Conservation (phyloP, 1,284 basidiomycete genomes). For the Vanrija sp. region DNA sequence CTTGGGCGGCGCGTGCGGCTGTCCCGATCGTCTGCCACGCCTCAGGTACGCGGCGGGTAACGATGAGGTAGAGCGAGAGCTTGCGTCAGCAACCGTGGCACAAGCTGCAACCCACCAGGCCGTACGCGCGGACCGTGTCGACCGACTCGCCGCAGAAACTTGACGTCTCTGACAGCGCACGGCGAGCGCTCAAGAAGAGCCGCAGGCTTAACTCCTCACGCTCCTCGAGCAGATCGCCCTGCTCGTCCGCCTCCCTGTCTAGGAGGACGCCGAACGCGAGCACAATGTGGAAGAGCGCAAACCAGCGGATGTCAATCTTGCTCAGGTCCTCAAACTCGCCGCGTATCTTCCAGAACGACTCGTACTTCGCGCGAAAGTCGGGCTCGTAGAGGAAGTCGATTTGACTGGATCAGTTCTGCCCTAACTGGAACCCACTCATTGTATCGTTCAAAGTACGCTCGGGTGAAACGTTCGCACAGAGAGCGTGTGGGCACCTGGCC, state of each 20-base stretch:
- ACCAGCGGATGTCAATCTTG: constrained; percentile 29
- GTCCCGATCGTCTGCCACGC: constrained; percentile 32
- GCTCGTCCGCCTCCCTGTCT: constrained; percentile 11
- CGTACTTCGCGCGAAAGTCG: constrained; percentile 26
- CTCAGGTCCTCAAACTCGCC: constrained; percentile 25
- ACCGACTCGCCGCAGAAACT: constrained; percentile 30
- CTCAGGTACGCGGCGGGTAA: constrained; percentile 28
- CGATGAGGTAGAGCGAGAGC: constrained; percentile 29
- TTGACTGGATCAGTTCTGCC: constrained; percentile 13
- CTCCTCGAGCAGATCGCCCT: constrained; percentile 9
- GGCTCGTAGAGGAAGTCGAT: constrained; percentile 31
- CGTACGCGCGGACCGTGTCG: constrained; percentile 30
- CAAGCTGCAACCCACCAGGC: constrained; percentile 15
- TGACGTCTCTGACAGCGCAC: constrained; percentile 25
- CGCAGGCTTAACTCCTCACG: constrained; percentile 21
- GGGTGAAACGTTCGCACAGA: constrained; percentile 24
- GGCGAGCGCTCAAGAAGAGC: constrained; percentile 24
- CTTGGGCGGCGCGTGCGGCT: constrained; percentile 26
- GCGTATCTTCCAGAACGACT: constrained; percentile 23
- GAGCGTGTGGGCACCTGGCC: constrained; percentile 20
- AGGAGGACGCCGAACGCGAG: constrained; percentile 34
- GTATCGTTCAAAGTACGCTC: constrained; percentile 24
- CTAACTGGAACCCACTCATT: constrained; percentile 21
- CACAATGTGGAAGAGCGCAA: constrained; percentile 32
- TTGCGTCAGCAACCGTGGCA: constrained; percentile 6